Evolutionary conservation across 306 rosid species (phyloP).

Genomic region (Citrullus mucosospermus): DNA sequence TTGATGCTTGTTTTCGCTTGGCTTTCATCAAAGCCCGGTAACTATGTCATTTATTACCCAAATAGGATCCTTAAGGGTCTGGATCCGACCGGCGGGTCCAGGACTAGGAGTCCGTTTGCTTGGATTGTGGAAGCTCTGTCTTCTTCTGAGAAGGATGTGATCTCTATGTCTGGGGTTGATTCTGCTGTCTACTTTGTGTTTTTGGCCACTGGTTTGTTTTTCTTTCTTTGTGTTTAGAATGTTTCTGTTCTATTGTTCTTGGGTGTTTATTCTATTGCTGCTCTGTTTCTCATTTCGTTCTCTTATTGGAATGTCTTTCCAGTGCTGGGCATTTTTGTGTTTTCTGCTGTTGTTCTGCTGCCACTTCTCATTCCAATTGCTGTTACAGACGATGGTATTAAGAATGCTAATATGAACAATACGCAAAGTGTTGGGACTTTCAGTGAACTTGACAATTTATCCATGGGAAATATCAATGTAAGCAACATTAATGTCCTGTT

Average conservation of each 20-base stretch:
- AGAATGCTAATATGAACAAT: neutral
- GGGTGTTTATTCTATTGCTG: neutral
- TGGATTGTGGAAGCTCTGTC: constrained; percentile 66
- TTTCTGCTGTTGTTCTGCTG: constrained; percentile 61
- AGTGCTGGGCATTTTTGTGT: constrained; percentile 59
- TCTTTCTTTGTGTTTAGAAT: neutral
- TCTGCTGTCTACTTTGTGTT: constrained; percentile 91
- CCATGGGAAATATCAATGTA: constrained; percentile 60
- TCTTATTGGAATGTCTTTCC: constrained; percentile 10
- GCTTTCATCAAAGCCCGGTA: constrained; percentile 51
- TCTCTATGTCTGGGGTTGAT: constrained; percentile 70
- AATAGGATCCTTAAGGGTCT: constrained; percentile 68
- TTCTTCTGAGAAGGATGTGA: constrained; percentile 58
- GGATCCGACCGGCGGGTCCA: constrained; percentile 44
- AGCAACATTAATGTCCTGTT: neutral
- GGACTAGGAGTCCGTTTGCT: constrained; percentile 52
- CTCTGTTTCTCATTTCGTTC: neutral
- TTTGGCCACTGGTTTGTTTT: constrained; percentile 49
- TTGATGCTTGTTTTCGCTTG: constrained; percentile 54
- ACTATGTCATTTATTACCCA: constrained; percentile 82
- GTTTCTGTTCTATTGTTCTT: neutral
- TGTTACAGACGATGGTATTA: constrained; percentile 32
- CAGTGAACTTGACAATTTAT: constrained; percentile 53
- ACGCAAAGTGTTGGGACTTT: constrained; percentile 38
- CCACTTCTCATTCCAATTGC: constrained; percentile 78